Evolutionary conservation across 2,329 filamentous ascomycete species (phyloP).

Genomic region (Venturia nashicola): DNA sequence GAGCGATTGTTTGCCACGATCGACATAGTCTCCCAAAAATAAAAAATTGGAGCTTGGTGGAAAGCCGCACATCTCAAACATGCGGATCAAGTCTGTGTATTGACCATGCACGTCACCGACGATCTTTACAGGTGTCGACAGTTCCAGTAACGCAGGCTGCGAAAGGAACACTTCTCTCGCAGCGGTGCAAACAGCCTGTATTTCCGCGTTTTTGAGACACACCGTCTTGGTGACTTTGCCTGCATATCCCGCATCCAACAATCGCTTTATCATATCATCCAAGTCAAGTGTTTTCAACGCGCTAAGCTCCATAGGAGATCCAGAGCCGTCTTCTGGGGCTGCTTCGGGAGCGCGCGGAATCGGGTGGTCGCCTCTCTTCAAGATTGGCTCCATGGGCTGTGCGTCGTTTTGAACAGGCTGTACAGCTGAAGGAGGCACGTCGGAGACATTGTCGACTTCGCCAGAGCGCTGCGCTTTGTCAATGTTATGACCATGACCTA

Average conservation of each 20-base stretch:
- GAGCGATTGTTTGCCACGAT: slow-evolving; percentile 87
- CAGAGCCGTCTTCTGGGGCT: slow-evolving; percentile 33
- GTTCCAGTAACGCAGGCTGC: slow-evolving; percentile 82
- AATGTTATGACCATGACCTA: slow-evolving; percentile 63
- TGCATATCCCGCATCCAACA: slow-evolving; percentile 88
- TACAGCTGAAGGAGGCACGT: slow-evolving; percentile 64
- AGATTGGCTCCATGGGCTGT: slow-evolving; percentile 75
- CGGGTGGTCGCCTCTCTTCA: slow-evolving; percentile 66
- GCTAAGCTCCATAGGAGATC: slow-evolving; percentile 64
- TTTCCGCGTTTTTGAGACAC: slow-evolving; percentile 94
- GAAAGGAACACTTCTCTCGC: slow-evolving; percentile 81
- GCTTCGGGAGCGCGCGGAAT: slow-evolving; percentile 49
- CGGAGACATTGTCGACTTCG: slow-evolving; percentile 90
- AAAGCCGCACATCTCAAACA: slow-evolving; percentile 98
- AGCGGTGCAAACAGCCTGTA: slow-evolving; percentile 81
- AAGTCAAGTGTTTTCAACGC: slow-evolving; percentile 88
- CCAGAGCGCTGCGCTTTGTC: slow-evolving; percentile 71
- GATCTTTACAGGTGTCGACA: slow-evolving; percentile 93
- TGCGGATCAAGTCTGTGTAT: slow-evolving; percentile 87
- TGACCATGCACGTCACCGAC: slow-evolving; percentile 95
- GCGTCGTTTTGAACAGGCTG: slow-evolving; percentile 40
- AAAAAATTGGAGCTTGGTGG: slow-evolving; percentile 85
- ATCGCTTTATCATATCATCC: slow-evolving; percentile 91
- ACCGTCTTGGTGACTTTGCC: slow-evolving; percentile 97
- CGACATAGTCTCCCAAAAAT: slow-evolving; percentile 92